Evolutionary conservation across 768 basidiomycete genomes (phyloP), one percentile per base, ranked within the genome.

Genomic region (Collybiopsis luxurians): DNA sequence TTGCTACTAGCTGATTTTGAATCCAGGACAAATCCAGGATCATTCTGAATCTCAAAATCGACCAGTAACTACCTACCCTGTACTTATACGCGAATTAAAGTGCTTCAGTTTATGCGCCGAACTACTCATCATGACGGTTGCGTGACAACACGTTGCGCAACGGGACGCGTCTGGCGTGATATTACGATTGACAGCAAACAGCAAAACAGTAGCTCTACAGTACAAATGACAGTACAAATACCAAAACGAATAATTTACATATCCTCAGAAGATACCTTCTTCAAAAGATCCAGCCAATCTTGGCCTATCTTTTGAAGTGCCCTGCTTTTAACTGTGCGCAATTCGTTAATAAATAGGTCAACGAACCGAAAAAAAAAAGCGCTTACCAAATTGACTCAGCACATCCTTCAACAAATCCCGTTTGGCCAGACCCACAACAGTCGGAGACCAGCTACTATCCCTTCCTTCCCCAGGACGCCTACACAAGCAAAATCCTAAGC

Each of bases 331-430:
- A 81, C 93, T 95, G 61, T 23, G 15, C 10, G n/a, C n/a, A n/a
- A n/a, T n/a, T n/a, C n/a, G n/a, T n/a, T n/a, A n/a, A 19, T 36
- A 50, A 5, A 55, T 24, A 56, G 57, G 27, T 30, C 4, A 46
- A 36, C 6, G 45, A 28, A n/a, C n/a, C 26, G 31, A 47, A 21
- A 15, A 40, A 45, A 54, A 31, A n/a, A 34, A 36, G n/a, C 28
- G 73, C 86, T 56, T 62, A 94, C 92, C 89, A 64, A 95, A 92
- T 23, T 89, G 75, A 19, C 75, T 74, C 23, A 95, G 69, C 4
- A 97, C 89, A 47, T 96, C 93, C 56, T 82, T 85, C 38, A 95
- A 72, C 38, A 97, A 71, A 61, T 95, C 93, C 26, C 94, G 85
- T 68, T 95, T 95, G 11, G 78, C 63, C 65, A 92, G 64, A 0